Conservation (phyloP, 1,139 yeast genomes). For the Hanseniaspora gamundiae region DNA sequence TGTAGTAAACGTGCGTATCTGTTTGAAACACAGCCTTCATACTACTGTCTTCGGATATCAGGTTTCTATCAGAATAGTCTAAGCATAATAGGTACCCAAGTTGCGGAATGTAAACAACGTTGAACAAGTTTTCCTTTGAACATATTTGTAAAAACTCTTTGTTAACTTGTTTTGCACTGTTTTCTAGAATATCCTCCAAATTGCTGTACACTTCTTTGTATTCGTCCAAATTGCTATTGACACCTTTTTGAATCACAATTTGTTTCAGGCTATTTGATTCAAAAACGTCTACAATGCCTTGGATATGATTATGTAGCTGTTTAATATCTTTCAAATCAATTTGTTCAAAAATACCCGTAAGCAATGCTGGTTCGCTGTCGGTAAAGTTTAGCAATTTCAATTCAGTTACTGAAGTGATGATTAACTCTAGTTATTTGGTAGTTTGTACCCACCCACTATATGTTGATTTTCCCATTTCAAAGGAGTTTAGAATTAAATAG, state of each 20-base stretch:
- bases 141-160: constrained; percentile 9
- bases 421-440: constrained; percentile 7
- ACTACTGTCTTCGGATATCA: constrained; percentile 8
- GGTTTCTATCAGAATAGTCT: constrained; percentile 10
- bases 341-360: neutral
- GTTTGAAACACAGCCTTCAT: constrained; percentile 29
- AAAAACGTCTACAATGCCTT: constrained; percentile 26
- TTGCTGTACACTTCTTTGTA: constrained; percentile 25
- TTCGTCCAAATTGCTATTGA: constrained; percentile 26
- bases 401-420: neutral
- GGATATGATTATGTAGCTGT: constrained; percentile 10
- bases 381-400: neutral
- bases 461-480: constrained; percentile 23
- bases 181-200: constrained; percentile 26
- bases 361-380: neutral
- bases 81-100: constrained; percentile 31
- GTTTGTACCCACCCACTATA: constrained; percentile 21
- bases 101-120: constrained; percentile 34
- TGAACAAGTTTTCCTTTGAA: constrained; percentile 15
- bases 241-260: constrained; percentile 23
- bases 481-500: constrained; percentile 13
- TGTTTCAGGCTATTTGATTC: constrained; percentile 24
- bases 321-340: constrained; percentile 3
- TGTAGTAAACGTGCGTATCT: constrained; percentile 27
- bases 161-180: constrained; percentile 16